Conservation (phyloP, 73 alveolate genomes). For the Durusdinium trenchii region DNA sequence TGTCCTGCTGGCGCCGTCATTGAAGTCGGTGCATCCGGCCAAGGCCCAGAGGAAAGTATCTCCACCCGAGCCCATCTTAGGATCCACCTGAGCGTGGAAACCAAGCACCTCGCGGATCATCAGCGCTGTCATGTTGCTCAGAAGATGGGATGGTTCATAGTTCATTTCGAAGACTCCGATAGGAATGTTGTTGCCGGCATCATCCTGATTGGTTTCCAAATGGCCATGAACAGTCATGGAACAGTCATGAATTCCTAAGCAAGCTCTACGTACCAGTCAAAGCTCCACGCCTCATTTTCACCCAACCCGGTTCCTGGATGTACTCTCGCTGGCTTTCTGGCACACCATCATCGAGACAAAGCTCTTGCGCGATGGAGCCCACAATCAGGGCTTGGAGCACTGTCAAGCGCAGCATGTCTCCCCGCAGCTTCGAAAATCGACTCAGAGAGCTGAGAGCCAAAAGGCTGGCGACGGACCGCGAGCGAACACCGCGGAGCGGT, state of each 20-base stretch:
- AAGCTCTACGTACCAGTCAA: too few relatives aligned
- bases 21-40: background rate
- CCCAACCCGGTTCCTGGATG: too few relatives aligned
- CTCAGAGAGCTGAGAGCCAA: too few relatives aligned
- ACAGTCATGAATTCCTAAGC: too few relatives aligned
- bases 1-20: background rate
- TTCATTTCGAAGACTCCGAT: background rate
- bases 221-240: too few relatives aligned
- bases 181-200: background rate
- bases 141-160: background rate
- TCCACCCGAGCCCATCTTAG: background rate
- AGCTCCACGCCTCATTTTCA: too few relatives aligned
- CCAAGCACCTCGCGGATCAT: background rate
- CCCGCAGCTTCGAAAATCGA: too few relatives aligned
- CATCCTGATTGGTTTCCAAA: too few relatives aligned
- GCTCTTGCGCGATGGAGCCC: background rate
- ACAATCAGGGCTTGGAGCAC: background rate
- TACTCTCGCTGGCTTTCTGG: background rate
- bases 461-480: too few relatives aligned
- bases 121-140: background rate
- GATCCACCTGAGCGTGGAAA: background rate
- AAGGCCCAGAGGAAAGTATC: background rate
- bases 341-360: background rate
- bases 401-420: too few relatives aligned
- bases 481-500: too few relatives aligned